Evolutionary conservation across 768 basidiomycete species (phyloP), one percentile per base, ranked within the genome.

Genomic region (Phaeotremella skinneri): DNA sequence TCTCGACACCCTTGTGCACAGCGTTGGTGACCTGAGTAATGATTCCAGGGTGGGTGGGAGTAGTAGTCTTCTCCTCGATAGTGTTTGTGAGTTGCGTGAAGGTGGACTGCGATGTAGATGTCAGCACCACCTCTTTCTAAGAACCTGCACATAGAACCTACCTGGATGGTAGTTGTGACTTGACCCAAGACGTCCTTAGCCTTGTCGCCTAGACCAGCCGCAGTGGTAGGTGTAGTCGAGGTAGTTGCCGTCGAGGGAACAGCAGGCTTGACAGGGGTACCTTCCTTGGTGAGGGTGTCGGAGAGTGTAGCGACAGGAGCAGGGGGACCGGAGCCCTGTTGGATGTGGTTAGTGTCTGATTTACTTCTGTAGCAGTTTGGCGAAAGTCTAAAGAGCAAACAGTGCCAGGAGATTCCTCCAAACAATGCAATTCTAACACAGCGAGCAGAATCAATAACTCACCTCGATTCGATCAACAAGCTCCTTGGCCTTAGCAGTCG

Each of bases 21-120:
- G 62, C 66, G 31, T 64, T 61, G 26, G 68, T 58, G 1, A 68
- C 61, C 61, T 74, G 72, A 49, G 67, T 74, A 30, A 72, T 62
- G 52, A 73, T 49, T 39, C 74, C 74, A 14, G 74, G 72, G 56
- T 76, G 70, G 11, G 62, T 61, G 49, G 63, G 56, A 4, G 70
- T 62, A n/a, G 69, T 63, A 23, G 74, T 76, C 59, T 65, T 68
- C 49, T 72, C 64, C 50, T 76, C 72, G 53, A 75, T 73, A n/a
- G 67, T 67, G 57, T 62, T 47, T 2, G 70, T 72, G 53, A 75
- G 62, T 45, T 68, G 63, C 32, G 45, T 57, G 52, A 66, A 63
- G 4, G 69, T 63, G 23, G 53, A 56, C 66, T 68, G 37, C 26
- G 26, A 27, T 13, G 16, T 17, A n/a, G n/a, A n/a, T n/a, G n/a